Evolutionary conservation across 495 filamentous ascomycete species (phyloP).

Genomic region (Xylaria longipes): DNA sequence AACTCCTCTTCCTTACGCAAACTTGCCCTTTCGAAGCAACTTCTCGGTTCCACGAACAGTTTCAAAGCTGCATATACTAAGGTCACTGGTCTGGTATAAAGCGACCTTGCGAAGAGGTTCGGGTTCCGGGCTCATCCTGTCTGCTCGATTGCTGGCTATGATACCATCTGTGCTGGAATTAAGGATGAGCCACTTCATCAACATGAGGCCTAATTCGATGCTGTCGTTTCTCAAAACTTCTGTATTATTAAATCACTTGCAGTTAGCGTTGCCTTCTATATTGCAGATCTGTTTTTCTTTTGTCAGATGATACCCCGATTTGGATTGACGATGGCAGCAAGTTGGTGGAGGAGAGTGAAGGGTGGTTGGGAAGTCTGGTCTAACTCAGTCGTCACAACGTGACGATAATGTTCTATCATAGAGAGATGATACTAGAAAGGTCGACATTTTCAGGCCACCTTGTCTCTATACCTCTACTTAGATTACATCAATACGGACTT

Average conservation of each 20-base stretch:
- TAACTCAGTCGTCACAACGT: neutral
- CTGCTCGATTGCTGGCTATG: neutral
- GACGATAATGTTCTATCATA: neutral
- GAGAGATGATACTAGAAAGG: neutral
- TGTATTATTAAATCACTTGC: neutral
- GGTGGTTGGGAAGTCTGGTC: neutral
- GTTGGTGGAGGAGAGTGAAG: neutral
- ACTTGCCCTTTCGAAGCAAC: neutral
- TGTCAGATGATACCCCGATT: conserved; percentile 17
- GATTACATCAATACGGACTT: conserved; percentile 6
- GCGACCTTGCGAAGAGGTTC: neutral
- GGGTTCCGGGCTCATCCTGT: neutral
- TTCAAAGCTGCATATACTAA: neutral
- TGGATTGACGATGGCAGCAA: neutral
- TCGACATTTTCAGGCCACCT: neutral
- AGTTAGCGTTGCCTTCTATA: conserved; percentile 8
- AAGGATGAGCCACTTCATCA: neutral
- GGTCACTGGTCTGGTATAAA: neutral
- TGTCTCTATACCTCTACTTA: neutral
- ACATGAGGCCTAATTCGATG: neutral
- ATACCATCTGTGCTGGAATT: neutral
- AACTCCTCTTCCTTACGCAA: neutral
- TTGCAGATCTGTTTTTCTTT: neutral
- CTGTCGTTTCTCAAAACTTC: neutral
- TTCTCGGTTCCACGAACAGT: neutral